phyloP scores from a whole-genome alignment of 2,329 filamentous ascomycete genomes.

The Cytospora paraplurivora region DNA sequence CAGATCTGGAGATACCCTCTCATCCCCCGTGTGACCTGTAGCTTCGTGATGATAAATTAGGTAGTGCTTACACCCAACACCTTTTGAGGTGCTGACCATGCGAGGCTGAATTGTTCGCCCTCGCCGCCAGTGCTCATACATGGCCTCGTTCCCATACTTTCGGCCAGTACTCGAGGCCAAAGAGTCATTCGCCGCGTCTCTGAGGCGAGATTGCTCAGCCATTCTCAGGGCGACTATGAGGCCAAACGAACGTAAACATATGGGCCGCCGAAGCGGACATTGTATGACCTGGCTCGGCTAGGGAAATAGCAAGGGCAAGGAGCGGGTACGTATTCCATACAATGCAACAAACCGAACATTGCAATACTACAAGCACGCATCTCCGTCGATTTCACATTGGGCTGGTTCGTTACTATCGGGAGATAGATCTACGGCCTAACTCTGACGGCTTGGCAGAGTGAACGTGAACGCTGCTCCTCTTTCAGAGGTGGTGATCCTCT shows the following conservation, averaged over 20 bases:
- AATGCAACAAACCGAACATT: background rate
- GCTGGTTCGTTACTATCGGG: too few relatives aligned
- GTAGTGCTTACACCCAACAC: background rate
- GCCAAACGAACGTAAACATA: background rate
- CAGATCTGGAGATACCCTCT: conserved; percentile 3
- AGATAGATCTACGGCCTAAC: too few relatives aligned
- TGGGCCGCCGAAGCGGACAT: background rate
- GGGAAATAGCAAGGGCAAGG: background rate
- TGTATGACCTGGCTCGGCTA: background rate
- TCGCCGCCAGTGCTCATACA: too few relatives aligned
- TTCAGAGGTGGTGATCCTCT: background rate
- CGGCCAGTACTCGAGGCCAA: background rate
- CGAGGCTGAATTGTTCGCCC: background rate
- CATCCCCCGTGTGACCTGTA: background rate
- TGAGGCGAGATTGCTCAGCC: background rate
- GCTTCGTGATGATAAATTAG: background rate
- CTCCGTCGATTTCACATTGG: too few relatives aligned
- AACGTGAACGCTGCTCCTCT: background rate
- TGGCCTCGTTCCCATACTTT: background rate
- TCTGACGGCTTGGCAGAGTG: too few relatives aligned
- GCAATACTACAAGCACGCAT: background rate
- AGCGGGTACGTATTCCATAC: background rate
- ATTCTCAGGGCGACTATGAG: background rate
- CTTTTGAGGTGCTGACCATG: background rate
- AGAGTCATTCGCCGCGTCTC: background rate